These are phyloP conservation scores for Gynostemma pentaphyllum DNA, from an alignment of 306 rosid genomes.

Conservation along the genomic window DNA sequence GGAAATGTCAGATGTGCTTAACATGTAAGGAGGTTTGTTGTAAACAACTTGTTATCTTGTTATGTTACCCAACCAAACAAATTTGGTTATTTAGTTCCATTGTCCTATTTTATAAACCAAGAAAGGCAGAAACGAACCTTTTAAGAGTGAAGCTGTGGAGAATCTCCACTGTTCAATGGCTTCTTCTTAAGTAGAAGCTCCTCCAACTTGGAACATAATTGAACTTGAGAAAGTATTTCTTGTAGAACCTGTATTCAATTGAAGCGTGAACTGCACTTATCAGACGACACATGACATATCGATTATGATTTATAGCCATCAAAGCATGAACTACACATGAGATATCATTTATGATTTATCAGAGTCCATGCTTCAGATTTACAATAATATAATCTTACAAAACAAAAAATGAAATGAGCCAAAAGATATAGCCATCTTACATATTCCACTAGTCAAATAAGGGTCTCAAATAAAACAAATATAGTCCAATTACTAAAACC, in stretches of 20 bases:
- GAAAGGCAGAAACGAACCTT: constrained; percentile 42
- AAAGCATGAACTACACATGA: too few species aligned
- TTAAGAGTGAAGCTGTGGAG: constrained; percentile 47
- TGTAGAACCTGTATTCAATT: constrained; percentile 56
- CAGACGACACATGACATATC: too few species aligned
- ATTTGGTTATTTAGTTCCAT: constrained; percentile 3
- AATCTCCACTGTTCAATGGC: constrained; percentile 46
- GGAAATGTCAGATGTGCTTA: neutral
- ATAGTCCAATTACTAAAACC: too few species aligned
- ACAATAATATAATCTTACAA: too few species aligned
- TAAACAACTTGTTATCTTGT: neutral
- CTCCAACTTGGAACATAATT: constrained; percentile 51
- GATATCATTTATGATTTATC: too few species aligned
- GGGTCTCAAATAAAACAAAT: too few species aligned
- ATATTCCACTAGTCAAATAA: too few species aligned
- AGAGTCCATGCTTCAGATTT: too few species aligned
- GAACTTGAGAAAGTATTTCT: constrained; percentile 42
- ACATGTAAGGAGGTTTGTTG: neutral
- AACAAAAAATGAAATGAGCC: too few species aligned
- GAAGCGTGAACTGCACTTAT: too few species aligned
- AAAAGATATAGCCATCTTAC: too few species aligned
- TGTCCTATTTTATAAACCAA: neutral
- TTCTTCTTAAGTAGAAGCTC: constrained; percentile 61
- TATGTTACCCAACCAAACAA: neutral
- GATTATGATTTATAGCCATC: too few species aligned